Evolutionary conservation across 345 rosid species (phyloP).

Genomic region (Pugionium cornutum): DNA sequence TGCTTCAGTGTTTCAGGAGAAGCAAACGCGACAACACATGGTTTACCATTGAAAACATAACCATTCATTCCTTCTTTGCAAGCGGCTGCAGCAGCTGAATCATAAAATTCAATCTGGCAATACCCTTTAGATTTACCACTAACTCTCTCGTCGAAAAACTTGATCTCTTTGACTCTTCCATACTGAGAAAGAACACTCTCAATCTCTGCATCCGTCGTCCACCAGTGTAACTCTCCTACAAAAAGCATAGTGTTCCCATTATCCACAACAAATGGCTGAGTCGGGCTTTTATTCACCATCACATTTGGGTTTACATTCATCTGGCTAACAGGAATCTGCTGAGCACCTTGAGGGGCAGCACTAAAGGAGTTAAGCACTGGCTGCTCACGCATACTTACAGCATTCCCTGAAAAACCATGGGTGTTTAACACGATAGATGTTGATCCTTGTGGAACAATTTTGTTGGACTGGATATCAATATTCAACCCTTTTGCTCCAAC

Average conservation of each 20-base stretch:
- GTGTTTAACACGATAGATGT: slow-evolving; percentile 47
- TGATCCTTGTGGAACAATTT: slow-evolving; percentile 52
- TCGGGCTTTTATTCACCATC: slow-evolving; percentile 61
- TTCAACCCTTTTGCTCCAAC: slow-evolving; percentile 47
- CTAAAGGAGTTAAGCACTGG: slow-evolving; percentile 49
- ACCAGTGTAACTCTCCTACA: slow-evolving; percentile 88
- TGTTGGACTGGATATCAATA: slow-evolving; percentile 52
- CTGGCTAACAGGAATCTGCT: slow-evolving; percentile 59
- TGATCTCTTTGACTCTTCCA: slow-evolving; percentile 80
- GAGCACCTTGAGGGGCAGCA: slow-evolving; percentile 49
- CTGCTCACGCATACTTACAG: slow-evolving; percentile 48
- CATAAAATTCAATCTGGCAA: slow-evolving; percentile 85
- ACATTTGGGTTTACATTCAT: slow-evolving; percentile 44
- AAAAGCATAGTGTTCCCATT: slow-evolving; percentile 71
- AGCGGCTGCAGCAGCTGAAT: slow-evolving; percentile 61
- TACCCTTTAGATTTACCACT: slow-evolving; percentile 92
- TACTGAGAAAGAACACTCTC: slow-evolving; percentile 67
- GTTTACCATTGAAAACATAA: slow-evolving; percentile 64
- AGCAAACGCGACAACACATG: slow-evolving; percentile 88
- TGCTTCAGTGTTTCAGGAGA: slow-evolving; percentile 79
- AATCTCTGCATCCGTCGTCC: slow-evolving; percentile 90
- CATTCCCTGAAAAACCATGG: slow-evolving; percentile 51
- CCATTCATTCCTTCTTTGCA: slow-evolving; percentile 91
- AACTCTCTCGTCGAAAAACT: slow-evolving; percentile 84
- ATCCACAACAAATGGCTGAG: slow-evolving; percentile 60